A percentile compares a stretch with the other conserved stretches of the same genome.
These are phyloP conservation scores for Cytospora paraplurivora DNA, from an alignment of 2,329 filamentous ascomycete species.

Conservation along the genomic window DNA sequence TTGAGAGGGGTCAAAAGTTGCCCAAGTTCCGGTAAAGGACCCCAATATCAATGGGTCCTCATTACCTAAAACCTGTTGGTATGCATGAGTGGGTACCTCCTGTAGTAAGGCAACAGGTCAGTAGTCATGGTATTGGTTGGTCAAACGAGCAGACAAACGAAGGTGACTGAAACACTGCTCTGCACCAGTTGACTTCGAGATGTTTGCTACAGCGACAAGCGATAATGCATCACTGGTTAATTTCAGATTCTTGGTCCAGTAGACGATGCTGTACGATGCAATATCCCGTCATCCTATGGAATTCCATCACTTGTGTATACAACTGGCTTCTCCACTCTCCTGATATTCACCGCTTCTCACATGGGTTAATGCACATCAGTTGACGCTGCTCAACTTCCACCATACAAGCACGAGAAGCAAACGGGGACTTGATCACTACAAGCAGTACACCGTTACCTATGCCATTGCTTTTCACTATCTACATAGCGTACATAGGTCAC, in stretches of 20 bases:
- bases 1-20: background rate
- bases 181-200: background rate
- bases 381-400: background rate
- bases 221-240: background rate
- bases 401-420: background rate
- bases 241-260: background rate
- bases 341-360: background rate
- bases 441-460: background rate
- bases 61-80: too few relatives aligned
- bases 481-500: background rate
- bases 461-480: background rate
- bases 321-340: background rate
- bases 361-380: background rate
- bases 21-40: too few relatives aligned
- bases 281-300: background rate
- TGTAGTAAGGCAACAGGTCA: too few relatives aligned
- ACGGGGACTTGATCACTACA: background rate
- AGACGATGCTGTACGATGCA: background rate
- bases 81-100: too few relatives aligned
- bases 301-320: background rate
- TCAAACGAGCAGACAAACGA: background rate
- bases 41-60: too few relatives aligned
- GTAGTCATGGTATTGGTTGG: background rate
- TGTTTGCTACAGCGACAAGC: background rate
- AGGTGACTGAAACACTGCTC: background rate